phyloP scores from a whole-genome alignment of 2,329 filamentous ascomycete genomes.

The Stagonosporopsis tanaceti region DNA sequence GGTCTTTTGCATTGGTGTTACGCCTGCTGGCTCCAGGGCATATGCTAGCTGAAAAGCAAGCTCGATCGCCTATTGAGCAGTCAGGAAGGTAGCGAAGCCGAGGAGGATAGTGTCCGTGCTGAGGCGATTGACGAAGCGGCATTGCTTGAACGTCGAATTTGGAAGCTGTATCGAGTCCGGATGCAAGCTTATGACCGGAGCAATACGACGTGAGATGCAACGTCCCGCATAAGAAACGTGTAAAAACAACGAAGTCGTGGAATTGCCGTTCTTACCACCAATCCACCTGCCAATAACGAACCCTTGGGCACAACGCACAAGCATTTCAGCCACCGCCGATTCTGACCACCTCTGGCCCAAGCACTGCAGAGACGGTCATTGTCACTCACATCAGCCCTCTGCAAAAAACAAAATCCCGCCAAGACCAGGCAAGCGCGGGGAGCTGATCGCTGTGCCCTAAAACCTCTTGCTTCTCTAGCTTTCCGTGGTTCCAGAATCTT shows the following conservation, averaged over 20 bases:
- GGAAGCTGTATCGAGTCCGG: constrained; percentile 35
- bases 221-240: constrained; percentile 37
- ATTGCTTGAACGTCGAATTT: constrained; percentile 40
- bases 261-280: constrained; percentile 38
- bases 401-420: constrained; percentile 47
- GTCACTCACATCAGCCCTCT: constrained; percentile 49
- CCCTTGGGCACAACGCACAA: constrained; percentile 47
- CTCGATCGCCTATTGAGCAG: constrained; percentile 25
- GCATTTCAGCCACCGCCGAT: constrained; percentile 50
- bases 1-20: constrained; percentile 38
- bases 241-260: constrained; percentile 39
- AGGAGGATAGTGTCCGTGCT: constrained; percentile 41
- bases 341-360: constrained; percentile 49
- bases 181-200: constrained; percentile 36
- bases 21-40: constrained; percentile 26
- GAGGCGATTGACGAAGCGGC: constrained; percentile 38
- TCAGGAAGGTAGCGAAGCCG: constrained; percentile 33
- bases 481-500: constrained; percentile 41
- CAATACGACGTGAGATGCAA: constrained; percentile 44
- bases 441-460: constrained; percentile 48
- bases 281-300: constrained; percentile 42
- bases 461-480: constrained; percentile 47
- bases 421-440: constrained; percentile 50
- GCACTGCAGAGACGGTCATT: constrained; percentile 43
- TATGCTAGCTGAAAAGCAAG: constrained; percentile 36